Evolutionary conservation across 306 rosid species (phyloP), one percentile per base, ranked within the genome.

Genomic region (Cucumis cinereus): DNA sequence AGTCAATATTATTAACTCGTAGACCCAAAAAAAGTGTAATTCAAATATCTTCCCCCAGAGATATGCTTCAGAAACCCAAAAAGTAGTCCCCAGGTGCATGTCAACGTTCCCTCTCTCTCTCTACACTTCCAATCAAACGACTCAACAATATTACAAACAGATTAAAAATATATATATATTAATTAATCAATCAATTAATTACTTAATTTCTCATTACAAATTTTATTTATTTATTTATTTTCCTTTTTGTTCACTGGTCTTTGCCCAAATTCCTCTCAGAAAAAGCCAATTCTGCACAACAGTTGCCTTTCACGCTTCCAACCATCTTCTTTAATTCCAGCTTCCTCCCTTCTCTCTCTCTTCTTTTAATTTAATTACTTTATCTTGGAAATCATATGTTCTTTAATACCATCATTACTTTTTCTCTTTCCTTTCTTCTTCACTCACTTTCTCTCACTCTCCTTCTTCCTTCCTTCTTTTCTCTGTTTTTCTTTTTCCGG

Each of bases 261-360:
- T 67, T 60, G 26, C 79, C 82, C 79, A 45, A 74, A 85, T 17
- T 15, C 22, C 23, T 71, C 60, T 53, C 85, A 83, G 82, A 64
- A 52, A 86, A 82, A 84, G 85, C 87, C 86, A 86, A 85, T 79
- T 78, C 78, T 77, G 88, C 59, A 63, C 87, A 90, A 90, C 90
- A 90, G 92, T 88, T 89, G 77, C 85, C 73, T 86, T 70, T 82
- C 97, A 90, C 94, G 94, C 87, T 92, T 88, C 92, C 84, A 85
- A 77, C 62, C 81, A 60, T 74, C 81, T 82, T 72, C 82, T 74
- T 76, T 80, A 86, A 53, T 74, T 57, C 57, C 83, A 63, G 76
- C 87, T 81, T 80, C 77, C 63, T 77, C 61, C 58, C 84, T 76
- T 81, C 80, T 71, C 78, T 67, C 84, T 77, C 30, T 3, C 77